Evolutionary conservation across 306 rosid species (phyloP).

Genomic region (Lupinus albus): DNA sequence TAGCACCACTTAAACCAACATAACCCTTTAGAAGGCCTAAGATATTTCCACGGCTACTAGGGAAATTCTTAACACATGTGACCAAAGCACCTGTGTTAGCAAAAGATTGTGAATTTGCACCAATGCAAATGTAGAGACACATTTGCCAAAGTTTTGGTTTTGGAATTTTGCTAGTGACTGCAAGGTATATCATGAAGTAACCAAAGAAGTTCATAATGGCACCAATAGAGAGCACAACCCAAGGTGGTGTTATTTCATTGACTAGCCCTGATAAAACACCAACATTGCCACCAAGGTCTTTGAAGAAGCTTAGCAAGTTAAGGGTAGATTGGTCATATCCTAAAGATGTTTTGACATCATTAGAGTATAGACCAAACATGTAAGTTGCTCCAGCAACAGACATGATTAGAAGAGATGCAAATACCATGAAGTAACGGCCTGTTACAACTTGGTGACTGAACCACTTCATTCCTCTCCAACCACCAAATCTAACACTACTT

Average conservation of each 20-base stretch:
- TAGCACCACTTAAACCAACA: conserved; percentile 78
- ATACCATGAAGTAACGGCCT: conserved; percentile 80
- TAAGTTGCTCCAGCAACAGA: conserved; percentile 70
- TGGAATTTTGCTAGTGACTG: conserved; percentile 48
- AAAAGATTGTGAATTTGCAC: conserved; percentile 71
- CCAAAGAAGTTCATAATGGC: conserved; percentile 75
- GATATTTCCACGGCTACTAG: conserved; percentile 62
- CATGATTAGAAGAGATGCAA: conserved; percentile 70
- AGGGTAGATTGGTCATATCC: conserved; percentile 79
- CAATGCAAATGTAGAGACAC: conserved; percentile 71
- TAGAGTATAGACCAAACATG: conserved; percentile 67
- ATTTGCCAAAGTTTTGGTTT: conserved; percentile 72
- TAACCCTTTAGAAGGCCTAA: conserved; percentile 72
- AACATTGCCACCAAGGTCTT: conserved; percentile 72
- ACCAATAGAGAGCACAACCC: conserved; percentile 68
- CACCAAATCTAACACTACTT: conserved; percentile 11
- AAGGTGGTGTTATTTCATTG: conserved; percentile 70
- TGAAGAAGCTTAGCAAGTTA: conserved; percentile 76
- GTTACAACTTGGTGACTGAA: conserved; percentile 47
- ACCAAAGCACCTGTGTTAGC: conserved; percentile 70
- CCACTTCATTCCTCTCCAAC: conserved; percentile 32
- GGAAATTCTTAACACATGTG: conserved; percentile 71
- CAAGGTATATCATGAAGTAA: conserved; percentile 78
- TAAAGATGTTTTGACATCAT: conserved; percentile 53
- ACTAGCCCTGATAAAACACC: conserved; percentile 65